Evolutionary conservation across 1,284 basidiomycete species (phyloP), one percentile per base, ranked within the genome.

Genomic region (Agroathelia rolfsii): DNA sequence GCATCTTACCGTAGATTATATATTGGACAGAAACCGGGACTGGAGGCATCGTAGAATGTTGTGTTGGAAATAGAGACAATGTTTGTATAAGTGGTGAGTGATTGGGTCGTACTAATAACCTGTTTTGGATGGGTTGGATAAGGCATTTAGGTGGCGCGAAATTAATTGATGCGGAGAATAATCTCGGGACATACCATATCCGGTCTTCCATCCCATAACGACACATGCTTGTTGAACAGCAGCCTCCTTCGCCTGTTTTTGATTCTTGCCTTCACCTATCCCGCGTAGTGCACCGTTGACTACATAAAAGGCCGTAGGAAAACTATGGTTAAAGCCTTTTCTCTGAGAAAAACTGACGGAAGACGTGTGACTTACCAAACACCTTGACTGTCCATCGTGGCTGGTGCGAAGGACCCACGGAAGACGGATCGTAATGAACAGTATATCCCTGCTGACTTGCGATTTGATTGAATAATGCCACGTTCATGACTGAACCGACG

Each of bases 301-400:
- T 75, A 28, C 14, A 30, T 16, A 6, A n/a, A 6, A 16, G n/a
- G 8, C 5, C 5, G 17, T 16, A 13, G 28, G 17, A 6, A 16
- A 14, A 11, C 14, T 30, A 18, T 6, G 11, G 12, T 27, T 38
- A 22, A 22, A 31, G 7, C 9, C 8, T 37, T 10, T 30, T 30
- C 34, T 11, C 17, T 17, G 20, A 24, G 10, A 16, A 17, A 15
- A 1, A 16, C 18, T 24, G 6, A 19, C 6, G 24, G 6, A 28
- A 20, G 18, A n/a, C n/a, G n/a, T n/a, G n/a, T 14, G 6, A 51
- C 65, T 50, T 44, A 73, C 72, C 53, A 18, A 47, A 43, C 44
- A 72, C 74, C 40, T 41, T 52, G 14, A 72, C 71, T 5, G 55
- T 57, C 73, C 73, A 76, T 2, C 53, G 62, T 6, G 72, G 73